A percentile compares a stretch with the other conserved stretches of the same genome.
These are phyloP conservation scores for Pseudisothecium myosuroides DNA, from an alignment of 225 moss, liverwort and hornwort species.

Conservation along the genomic window DNA sequence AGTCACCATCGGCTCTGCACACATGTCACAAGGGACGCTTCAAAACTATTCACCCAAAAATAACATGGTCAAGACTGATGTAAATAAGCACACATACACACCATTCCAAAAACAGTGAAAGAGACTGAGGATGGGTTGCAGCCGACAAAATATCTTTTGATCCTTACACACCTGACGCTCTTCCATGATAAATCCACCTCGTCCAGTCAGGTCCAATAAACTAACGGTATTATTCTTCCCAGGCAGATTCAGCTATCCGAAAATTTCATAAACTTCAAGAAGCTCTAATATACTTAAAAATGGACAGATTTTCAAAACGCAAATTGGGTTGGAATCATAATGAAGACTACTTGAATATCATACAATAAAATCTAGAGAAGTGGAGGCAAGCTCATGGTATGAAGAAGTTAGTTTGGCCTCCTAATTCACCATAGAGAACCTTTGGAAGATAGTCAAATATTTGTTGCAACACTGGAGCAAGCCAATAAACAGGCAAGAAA, in stretches of 20 bases:
- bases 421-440: not conserved
- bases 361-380: not conserved
- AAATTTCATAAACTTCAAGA: not conserved
- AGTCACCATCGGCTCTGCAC: constrained; percentile 86
- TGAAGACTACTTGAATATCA: not conserved
- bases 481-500: not conserved
- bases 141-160: not conserved
- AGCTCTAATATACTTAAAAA: not conserved
- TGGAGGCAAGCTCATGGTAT: not conserved
- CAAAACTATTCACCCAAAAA: not conserved
- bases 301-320: not conserved
- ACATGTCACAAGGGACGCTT: not conserved
- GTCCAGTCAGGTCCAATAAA: not conserved
- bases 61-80: not conserved
- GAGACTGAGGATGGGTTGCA: not conserved
- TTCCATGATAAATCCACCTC: not conserved
- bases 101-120: not conserved
- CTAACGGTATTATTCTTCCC: too few relatives aligned
- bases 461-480: not conserved
- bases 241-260: not conserved
- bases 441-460: not conserved
- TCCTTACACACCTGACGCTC: not conserved
- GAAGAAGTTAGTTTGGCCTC: not conserved
- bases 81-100: not conserved
- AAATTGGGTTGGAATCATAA: not conserved